Evolutionary conservation across 176 grass and related monocot genomes (phyloP), one percentile per base, ranked within the genome.

Genomic region (Oryza glaberrima): DNA sequence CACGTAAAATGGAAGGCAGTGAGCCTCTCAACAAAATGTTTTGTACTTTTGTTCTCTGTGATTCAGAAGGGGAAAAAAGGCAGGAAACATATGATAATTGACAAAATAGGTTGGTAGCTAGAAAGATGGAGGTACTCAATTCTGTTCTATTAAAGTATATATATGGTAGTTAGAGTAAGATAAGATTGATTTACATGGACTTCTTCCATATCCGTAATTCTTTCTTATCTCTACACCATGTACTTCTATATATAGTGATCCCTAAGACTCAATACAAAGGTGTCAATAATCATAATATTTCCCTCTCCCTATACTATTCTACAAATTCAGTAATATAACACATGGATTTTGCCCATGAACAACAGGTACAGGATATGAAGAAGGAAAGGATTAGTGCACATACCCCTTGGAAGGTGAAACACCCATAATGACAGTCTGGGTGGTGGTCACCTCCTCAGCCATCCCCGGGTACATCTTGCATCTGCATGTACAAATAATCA

Each of bases 391-490:
- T 69, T 3, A 12, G 15, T 17, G 20, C 34, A 26, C 80, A 38
- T 85, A 94, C 88, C 80, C 88, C 77, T 89, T 88, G 75, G 71
- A 73, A n/a, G 92, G 92, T 22, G 83, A 90, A 3, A 94, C 83
- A 2, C 90, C 94, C 78, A 87, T 76, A 81, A 97, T 4, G 58
- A 70, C 13, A 15, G 90, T 81, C 82, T 94, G 90, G 8, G 85
- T 54, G 77, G 75, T 75, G 74, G 47, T 82, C 75, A 67, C 84
- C 61, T 84, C 70, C 71, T 94, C 88, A 51, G 70, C 74, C 94
- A 91, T 75, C 3, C 63, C 92, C 32, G 86, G 94, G 88, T 94
- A 92, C 92, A 92, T 94, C 74, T 83, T 89, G 83, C 90, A 97
- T 38, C 94, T 94, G 84, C 83, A 81, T 9, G 47, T 30, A 51